Percentiles rank a stretch among this genome's conserved stretches.
Evolutionary conservation across 495 filamentous ascomycete genomes (phyloP).

Genomic region (Penicillium manginii): DNA sequence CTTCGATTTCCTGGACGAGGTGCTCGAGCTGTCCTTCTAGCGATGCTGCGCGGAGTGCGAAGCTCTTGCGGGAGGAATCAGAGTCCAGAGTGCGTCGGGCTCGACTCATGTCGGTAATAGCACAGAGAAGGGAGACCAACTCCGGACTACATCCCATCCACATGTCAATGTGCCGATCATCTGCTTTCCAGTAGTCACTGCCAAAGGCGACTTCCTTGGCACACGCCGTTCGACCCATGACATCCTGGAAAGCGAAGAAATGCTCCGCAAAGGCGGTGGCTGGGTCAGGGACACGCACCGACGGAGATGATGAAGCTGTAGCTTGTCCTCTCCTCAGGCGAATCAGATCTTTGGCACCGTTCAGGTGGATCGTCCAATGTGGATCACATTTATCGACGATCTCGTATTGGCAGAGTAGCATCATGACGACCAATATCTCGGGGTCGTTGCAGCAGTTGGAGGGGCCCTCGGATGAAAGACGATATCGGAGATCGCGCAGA

Average conservation of each 20-base stretch:
- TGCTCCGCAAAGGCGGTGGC: slow-evolving; percentile 44
- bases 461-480: slow-evolving; percentile 31
- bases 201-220: slow-evolving; percentile 45
- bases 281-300: slow-evolving; percentile 24
- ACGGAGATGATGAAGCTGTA: slow-evolving; percentile 8
- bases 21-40: slow-evolving; percentile 35
- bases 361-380: slow-evolving; percentile 49
- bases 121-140: slow-evolving; percentile 43
- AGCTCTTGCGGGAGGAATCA: slow-evolving; percentile 24
- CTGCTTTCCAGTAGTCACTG: slow-evolving; percentile 46
- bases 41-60: slow-evolving; percentile 35
- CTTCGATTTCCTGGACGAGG: slow-evolving; percentile 41
- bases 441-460: slow-evolving; percentile 34
- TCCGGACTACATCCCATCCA: slow-evolving; percentile 55
- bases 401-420: slow-evolving; percentile 52
- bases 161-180: slow-evolving; percentile 39
- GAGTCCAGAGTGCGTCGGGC: slow-evolving; percentile 33
- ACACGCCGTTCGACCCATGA: slow-evolving; percentile 53
- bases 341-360: slow-evolving; percentile 49
- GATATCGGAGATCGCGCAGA: slow-evolving; percentile 41
- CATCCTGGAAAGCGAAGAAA: slow-evolving; percentile 54
- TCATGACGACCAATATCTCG: slow-evolving; percentile 48
- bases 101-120: slow-evolving; percentile 48
- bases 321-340: slow-evolving; percentile 37
- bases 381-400: slow-evolving; percentile 51